Conservation (phyloP, 1,284 basidiomycete species). For the Entoloma clypeatum region DNA sequence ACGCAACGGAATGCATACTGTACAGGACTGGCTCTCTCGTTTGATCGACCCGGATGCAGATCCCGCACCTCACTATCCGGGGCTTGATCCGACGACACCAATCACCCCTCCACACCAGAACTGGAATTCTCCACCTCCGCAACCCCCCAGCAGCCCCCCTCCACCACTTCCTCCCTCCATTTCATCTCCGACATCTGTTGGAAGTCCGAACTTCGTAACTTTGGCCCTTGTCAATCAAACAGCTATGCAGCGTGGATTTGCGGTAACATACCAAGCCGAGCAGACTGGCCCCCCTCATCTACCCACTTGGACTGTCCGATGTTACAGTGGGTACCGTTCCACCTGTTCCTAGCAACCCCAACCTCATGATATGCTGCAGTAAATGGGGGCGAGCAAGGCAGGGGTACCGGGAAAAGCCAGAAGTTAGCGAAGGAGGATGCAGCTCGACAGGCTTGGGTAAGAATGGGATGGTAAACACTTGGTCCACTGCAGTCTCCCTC, state of each 20-base stretch:
- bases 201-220: constrained; percentile 29
- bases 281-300: constrained; percentile 47
- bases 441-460: constrained; percentile 43
- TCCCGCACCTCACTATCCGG: constrained; percentile 12
- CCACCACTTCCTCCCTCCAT: constrained; percentile 27
- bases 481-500: too few relatives aligned
- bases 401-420: constrained; percentile 45
- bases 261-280: constrained; percentile 40
- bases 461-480: constrained; percentile 50
- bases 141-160: constrained; percentile 26
- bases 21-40: constrained; percentile 46
- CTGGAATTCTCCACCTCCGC: constrained; percentile 17
- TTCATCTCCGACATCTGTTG: constrained; percentile 9
- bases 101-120: constrained; percentile 9
- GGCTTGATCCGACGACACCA: constrained; percentile 5
- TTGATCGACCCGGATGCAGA: constrained; percentile 42
- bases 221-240: constrained; percentile 52
- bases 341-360: background rate
- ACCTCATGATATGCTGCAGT: constrained; percentile 33
- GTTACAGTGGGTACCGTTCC: constrained; percentile 36
- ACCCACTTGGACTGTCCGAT: constrained; percentile 51
- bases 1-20: constrained; percentile 35
- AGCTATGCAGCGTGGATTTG: constrained; percentile 39
- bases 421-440: constrained; percentile 56
- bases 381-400: constrained; percentile 39